Conservation (phyloP, 257 asterid genomes). For the Ligustrum vulgare region DNA sequence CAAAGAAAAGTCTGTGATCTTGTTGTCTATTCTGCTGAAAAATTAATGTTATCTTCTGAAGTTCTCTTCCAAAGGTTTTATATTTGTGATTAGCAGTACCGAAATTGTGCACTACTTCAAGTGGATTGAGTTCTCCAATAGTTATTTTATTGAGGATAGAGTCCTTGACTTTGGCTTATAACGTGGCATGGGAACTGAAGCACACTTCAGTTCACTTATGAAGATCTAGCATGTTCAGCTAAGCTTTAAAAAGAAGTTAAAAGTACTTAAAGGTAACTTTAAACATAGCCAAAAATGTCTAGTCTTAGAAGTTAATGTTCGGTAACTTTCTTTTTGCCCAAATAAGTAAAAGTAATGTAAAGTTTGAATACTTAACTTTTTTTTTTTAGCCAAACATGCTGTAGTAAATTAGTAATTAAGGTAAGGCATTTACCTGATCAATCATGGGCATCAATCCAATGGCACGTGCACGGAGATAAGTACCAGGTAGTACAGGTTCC, state of each 20-base stretch:
- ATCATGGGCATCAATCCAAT: conserved; percentile 99
- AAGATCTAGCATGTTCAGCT: not conserved
- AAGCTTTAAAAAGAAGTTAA: too few species aligned
- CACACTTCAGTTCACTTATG: not conserved
- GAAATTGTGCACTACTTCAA: too few species aligned
- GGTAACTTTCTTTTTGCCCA: not conserved
- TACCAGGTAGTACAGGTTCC: conserved; percentile 91
- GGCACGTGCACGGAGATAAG: conserved; percentile 91
- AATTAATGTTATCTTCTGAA: not conserved
- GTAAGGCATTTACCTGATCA: conserved; percentile 65
- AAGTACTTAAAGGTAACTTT: too few species aligned
- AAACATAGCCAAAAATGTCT: not conserved
- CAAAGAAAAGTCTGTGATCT: not conserved
- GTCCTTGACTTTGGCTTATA: not conserved
- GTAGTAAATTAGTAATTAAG: not conserved
- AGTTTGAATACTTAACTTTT: not conserved
- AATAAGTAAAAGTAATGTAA: too few species aligned
- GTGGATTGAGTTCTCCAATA: too few species aligned
- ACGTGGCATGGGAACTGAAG: not conserved
- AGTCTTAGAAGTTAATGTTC: not conserved
- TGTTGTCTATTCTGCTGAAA: not conserved
- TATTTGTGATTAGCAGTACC: too few species aligned
- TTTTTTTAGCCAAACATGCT: too few species aligned
- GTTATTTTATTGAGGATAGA: not conserved
- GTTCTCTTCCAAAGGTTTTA: not conserved